Percentiles rank a stretch among this genome's conserved stretches.
Conservation (phyloP, 2,329 filamentous ascomycete species). For the Tolypocladium sp. region DNA sequence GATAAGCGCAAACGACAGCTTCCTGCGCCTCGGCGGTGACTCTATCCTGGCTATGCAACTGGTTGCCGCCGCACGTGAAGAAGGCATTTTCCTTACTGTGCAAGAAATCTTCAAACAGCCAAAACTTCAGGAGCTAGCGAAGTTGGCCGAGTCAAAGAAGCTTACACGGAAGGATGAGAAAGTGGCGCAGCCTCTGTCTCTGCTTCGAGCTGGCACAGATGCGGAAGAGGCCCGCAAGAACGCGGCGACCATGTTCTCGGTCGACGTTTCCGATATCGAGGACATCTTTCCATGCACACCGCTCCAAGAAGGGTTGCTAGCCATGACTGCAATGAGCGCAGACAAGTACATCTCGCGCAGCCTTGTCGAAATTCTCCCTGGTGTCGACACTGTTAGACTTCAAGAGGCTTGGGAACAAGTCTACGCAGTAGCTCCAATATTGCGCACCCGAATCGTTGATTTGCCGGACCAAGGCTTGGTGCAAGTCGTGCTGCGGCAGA, state of each 20-base stretch:
- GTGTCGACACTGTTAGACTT: not conserved
- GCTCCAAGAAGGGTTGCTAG: not conserved
- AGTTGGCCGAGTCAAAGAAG: not conserved
- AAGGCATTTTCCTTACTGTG: slow-evolving; percentile 27
- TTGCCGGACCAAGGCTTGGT: not conserved
- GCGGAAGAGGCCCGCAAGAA: not conserved
- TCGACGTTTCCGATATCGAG: not conserved
- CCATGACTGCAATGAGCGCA: not conserved
- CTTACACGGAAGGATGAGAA: not conserved
- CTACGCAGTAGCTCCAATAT: not conserved
- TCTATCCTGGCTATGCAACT: slow-evolving; percentile 19
- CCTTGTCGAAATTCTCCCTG: not conserved
- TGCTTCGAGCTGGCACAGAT: not conserved
- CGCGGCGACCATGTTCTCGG: not conserved
- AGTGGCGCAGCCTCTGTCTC: not conserved
- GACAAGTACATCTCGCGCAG: not conserved
- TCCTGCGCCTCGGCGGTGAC: slow-evolving; percentile 6
- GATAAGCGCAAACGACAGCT: slow-evolving; percentile 5
- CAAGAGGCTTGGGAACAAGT: not conserved
- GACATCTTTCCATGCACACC: not conserved
- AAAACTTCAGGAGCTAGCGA: not conserved
- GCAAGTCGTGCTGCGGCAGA: not conserved
- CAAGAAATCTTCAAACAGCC: slow-evolving; percentile 23
- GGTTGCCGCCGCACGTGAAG: slow-evolving; percentile 24
- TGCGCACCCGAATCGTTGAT: not conserved